phyloP scores from a whole-genome alignment of 225 moss, liverwort and hornwort species.

The Pleurozium schreberi region DNA sequence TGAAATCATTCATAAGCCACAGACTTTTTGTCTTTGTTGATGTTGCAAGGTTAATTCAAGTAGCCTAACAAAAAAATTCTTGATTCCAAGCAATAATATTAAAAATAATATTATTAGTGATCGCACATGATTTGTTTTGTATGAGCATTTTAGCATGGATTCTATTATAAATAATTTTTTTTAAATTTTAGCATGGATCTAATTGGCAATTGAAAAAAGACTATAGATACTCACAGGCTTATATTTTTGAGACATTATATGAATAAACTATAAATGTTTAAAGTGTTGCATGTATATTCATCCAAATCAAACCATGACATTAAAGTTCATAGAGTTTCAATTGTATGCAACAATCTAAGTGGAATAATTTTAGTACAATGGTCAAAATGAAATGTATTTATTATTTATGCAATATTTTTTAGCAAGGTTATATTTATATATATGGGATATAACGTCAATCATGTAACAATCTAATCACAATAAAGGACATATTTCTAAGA shows the following conservation, averaged over 20 bases:
- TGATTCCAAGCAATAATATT: neutral
- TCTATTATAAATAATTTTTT: neutral
- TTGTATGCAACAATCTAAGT: neutral
- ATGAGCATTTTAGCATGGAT: neutral
- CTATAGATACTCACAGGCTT: neutral
- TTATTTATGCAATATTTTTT: neutral
- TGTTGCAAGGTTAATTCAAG: neutral
- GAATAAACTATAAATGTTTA: neutral
- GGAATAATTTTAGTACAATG: accelerated
- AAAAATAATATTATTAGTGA: neutral
- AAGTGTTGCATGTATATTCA: neutral
- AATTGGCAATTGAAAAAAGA: neutral
- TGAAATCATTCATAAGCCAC: neutral
- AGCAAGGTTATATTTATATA: neutral
- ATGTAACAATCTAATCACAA: neutral
- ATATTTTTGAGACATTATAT: neutral
- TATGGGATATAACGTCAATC: neutral
- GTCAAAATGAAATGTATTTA: neutral
- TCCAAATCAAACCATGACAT: neutral
- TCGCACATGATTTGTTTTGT: neutral
- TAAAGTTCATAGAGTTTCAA: neutral
- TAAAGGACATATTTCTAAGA: neutral
- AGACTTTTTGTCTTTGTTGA: neutral
- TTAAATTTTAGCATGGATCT: neutral
- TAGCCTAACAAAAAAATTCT: neutral